Evolutionary conservation across 257 asterid species (phyloP).

Genomic region (Solanum chmielewskii): DNA sequence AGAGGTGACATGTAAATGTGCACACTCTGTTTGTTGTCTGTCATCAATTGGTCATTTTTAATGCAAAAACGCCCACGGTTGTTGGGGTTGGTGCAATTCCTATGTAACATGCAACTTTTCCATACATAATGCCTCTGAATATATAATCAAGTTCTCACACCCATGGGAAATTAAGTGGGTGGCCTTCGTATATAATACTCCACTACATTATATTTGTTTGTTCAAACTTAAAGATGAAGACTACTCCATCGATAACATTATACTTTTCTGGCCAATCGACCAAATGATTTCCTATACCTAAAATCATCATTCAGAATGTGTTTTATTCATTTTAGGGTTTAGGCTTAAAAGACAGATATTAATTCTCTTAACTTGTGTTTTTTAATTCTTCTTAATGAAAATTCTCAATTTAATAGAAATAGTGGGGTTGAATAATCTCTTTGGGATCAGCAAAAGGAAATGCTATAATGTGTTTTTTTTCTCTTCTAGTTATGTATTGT

Average conservation of each 20-base stretch:
- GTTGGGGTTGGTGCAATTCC: background rate
- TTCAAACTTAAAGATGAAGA: background rate
- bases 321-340: background rate
- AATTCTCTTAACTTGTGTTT: background rate
- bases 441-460: background rate
- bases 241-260: background rate
- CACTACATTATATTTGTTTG: background rate
- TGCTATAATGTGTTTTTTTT: background rate
- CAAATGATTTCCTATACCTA: background rate
- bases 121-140: background rate
- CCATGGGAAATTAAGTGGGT: background rate
- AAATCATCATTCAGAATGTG: background rate
- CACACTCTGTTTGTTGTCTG: background rate
- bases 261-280: background rate
- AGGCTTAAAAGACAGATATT: background rate
- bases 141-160: background rate
- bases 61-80: background rate
- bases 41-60: background rate
- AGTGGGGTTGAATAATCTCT: too few species aligned
- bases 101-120: background rate
- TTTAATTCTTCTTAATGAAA: background rate
- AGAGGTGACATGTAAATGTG: constrained; percentile 31
- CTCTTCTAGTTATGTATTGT: background rate
- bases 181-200: background rate
- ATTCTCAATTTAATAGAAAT: background rate